Evolutionary conservation across 2,329 filamentous ascomycete genomes (phyloP).

Genomic region (Trichoderma simmonsii): DNA sequence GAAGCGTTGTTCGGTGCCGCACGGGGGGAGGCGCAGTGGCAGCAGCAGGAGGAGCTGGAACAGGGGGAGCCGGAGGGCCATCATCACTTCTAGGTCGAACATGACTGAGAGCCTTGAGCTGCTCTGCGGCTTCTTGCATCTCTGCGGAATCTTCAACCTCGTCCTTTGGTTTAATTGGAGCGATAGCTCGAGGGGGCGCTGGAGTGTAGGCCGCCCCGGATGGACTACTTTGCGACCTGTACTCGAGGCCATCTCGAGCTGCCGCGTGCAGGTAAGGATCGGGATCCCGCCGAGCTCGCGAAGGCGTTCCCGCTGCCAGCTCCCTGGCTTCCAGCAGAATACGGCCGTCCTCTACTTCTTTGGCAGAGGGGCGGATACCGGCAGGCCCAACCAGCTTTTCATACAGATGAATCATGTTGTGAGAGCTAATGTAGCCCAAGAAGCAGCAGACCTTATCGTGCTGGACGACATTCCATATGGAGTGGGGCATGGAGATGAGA

Average conservation of each 20-base stretch:
- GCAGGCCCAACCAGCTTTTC: constrained; percentile 52
- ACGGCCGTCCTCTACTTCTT: constrained; percentile 55
- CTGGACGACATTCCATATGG: constrained; percentile 62
- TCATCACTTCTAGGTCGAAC: constrained; percentile 56
- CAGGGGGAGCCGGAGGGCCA: constrained; percentile 5
- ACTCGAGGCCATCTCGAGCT: constrained; percentile 28
- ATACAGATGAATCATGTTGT: constrained; percentile 65
- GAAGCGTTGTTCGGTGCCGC: constrained; percentile 38
- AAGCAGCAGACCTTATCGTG: constrained; percentile 66
- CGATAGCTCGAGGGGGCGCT: constrained; percentile 19
- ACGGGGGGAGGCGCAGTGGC: constrained; percentile 22
- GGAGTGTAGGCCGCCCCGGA: constrained; percentile 25
- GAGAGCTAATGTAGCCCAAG: constrained; percentile 62
- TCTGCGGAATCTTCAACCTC: constrained; percentile 60
- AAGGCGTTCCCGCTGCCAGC: constrained; percentile 37
- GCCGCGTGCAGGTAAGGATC: constrained; percentile 28
- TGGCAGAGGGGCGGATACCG: constrained; percentile 44
- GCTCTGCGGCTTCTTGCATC: constrained; percentile 66
- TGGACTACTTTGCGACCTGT: constrained; percentile 30
- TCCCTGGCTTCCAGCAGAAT: constrained; percentile 55
- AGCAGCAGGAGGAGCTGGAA: constrained; percentile 6
- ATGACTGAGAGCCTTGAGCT: constrained; percentile 63
- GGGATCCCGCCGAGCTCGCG: constrained; percentile 28
- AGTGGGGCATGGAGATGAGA: constrained; percentile 62
- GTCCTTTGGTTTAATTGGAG: constrained; percentile 33